Evolutionary conservation across 1,284 basidiomycete genomes (phyloP), one percentile per base, ranked within the genome.

Genomic region (Melampsora larici-populina): DNA sequence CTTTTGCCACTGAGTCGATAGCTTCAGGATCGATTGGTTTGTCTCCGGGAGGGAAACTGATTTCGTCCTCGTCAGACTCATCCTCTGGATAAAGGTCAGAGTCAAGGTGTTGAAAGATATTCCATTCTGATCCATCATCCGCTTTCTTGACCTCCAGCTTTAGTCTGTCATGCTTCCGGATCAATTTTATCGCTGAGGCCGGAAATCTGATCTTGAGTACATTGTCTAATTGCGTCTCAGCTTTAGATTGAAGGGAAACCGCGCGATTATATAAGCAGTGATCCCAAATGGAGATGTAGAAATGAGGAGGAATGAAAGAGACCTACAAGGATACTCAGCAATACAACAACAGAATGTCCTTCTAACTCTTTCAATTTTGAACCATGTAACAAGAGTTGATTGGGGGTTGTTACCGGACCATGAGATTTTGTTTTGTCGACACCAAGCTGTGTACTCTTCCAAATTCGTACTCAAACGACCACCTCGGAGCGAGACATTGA

Each of bases 401-500:
- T 78, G 62, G 26, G 58, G 67, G 40, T 26, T 70, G 60, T 78
- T 64, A 33, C 75, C 75, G 31, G 67, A 64, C 74, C 66, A 76
- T 46, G 24, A 58, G 11, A 29, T 33, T 70, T 78, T 78, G 26
- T 78, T 70, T 40, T 70, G 62, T 11, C 75, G 51, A 70, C 75
- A 78, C 75, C 75, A 78, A 51, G 58, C 75, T 11, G 75, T 64
- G 29, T 78, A 78, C 70, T 78, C 75, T 18, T 78, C 67, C 48
- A 78, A 43, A 26, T 69, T 58, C 15, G 58, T 43, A 31, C 63
- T 66, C 11, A 78, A 36, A 26, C 75, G 75, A 48, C 75, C 75
- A 13, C 75, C 68, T 36, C 75, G 49, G 31, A 78, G 68, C 7
- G 55, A 63, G 11, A 78, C 55, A 58, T 78, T 78, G 29, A 70